Evolutionary conservation across 129 eudicot species (phyloP).

Genomic region (Tanacetum coccineum): DNA sequence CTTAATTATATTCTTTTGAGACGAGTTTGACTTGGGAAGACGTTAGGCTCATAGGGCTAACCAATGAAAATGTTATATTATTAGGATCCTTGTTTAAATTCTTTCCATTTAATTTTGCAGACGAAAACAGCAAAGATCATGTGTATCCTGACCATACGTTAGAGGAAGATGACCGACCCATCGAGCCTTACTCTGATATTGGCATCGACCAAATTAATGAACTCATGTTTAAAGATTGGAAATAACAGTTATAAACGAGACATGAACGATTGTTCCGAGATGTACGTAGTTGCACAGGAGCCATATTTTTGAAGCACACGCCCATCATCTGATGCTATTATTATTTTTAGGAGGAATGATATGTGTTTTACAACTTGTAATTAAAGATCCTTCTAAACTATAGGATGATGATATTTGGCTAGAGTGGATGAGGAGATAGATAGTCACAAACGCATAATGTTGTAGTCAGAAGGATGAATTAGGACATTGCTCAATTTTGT

Average conservation of each 20-base stretch:
- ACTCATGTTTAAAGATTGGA: slow-evolving; percentile 53
- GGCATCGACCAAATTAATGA: slow-evolving; percentile 60
- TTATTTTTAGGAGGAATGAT: not conserved
- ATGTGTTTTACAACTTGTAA: too few relatives aligned
- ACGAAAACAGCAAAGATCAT: slow-evolving; percentile 72
- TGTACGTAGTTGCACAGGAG: not conserved
- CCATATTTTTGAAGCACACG: not conserved
- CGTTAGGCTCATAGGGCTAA: too few relatives aligned
- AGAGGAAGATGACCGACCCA: slow-evolving; percentile 68
- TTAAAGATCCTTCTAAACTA: too few relatives aligned
- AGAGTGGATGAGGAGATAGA: too few relatives aligned
- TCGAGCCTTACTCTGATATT: slow-evolving; percentile 85
- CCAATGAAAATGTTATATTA: too few relatives aligned
- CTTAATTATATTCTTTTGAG: too few relatives aligned
- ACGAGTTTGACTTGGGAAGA: too few relatives aligned
- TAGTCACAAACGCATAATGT: too few relatives aligned
- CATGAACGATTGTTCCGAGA: not conserved
- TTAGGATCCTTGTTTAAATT: not conserved
- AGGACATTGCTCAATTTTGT: too few relatives aligned
- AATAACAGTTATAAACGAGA: not conserved
- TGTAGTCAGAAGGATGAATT: too few relatives aligned
- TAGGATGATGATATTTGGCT: too few relatives aligned
- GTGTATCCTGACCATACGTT: slow-evolving; percentile 29
- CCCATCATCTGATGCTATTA: not conserved
- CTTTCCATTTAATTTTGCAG: slow-evolving; percentile 28